Conservation (phyloP, 257 asterid genomes). For the Solanum chiquidenum region DNA sequence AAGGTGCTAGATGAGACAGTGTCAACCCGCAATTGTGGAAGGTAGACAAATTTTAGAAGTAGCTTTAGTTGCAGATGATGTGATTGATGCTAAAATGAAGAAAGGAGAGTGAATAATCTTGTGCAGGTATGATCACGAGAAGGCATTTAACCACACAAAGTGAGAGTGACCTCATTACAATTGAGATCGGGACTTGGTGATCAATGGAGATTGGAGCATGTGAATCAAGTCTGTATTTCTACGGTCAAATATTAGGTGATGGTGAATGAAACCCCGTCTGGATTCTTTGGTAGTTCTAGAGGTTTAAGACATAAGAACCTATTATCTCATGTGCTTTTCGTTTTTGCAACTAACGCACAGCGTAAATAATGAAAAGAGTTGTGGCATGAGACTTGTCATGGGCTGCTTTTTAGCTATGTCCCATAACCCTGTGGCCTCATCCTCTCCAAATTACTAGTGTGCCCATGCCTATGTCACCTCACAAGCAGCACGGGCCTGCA, state of each 20-base stretch:
- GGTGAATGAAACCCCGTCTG: not conserved
- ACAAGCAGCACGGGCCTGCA: too few relatives aligned
- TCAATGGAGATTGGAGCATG: not conserved
- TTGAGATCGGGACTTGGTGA: not conserved
- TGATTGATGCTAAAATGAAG: not conserved
- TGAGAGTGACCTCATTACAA: not conserved
- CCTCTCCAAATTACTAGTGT: too few relatives aligned
- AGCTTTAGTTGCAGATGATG: not conserved
- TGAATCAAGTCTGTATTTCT: not conserved
- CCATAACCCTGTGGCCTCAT: too few relatives aligned
- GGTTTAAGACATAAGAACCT: not conserved
- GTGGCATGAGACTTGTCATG: too few relatives aligned
- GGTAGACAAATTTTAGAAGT: not conserved
- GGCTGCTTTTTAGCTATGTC: too few relatives aligned
- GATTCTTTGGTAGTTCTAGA: not conserved
- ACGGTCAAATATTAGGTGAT: too few relatives aligned
- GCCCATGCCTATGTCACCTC: too few relatives aligned
- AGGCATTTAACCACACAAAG: not conserved
- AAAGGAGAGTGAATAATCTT: not conserved
- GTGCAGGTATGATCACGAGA: not conserved
- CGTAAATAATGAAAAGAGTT: too few relatives aligned
- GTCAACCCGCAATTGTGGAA: too few relatives aligned
- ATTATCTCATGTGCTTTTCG: too few relatives aligned
- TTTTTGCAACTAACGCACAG: too few relatives aligned
- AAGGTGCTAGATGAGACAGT: too few relatives aligned